Conservation (phyloP, 371 early-diverging fungal genomes). For the Apophysomyces variabilis region DNA sequence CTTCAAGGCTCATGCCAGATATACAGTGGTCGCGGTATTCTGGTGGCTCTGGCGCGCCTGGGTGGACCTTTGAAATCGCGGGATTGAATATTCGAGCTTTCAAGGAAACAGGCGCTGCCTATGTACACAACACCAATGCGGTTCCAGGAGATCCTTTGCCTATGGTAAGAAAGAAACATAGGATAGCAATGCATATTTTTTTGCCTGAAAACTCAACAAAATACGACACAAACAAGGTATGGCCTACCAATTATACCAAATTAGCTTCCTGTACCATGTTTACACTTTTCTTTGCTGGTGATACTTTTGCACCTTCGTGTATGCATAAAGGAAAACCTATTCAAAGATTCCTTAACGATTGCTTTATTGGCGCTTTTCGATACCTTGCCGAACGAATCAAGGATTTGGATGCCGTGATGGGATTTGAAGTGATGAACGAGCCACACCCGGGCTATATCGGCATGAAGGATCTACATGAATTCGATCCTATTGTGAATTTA, state of each 20-base stretch:
- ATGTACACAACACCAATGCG: slow-evolving; percentile 74
- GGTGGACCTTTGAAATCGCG: slow-evolving; percentile 73
- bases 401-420: slow-evolving; percentile 68
- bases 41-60: slow-evolving; percentile 75
- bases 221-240: slow-evolving; percentile 41
- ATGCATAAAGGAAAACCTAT: slow-evolving; percentile 54
- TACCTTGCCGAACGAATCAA: slow-evolving; percentile 63
- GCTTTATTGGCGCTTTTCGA: slow-evolving; percentile 58
- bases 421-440: slow-evolving; percentile 85
- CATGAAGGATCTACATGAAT: slow-evolving; percentile 54
- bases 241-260: slow-evolving; percentile 86
- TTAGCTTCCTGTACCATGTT: slow-evolving; percentile 86
- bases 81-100: slow-evolving; percentile 75
- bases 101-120: slow-evolving; percentile 76
- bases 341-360: slow-evolving; percentile 59
- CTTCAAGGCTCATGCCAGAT: not conserved
- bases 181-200: not conserved
- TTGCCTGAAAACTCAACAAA: not conserved
- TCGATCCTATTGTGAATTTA: slow-evolving; percentile 69
- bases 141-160: slow-evolving; percentile 66
- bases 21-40: slow-evolving; percentile 71
- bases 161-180: slow-evolving; percentile 55
- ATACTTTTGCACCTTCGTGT: slow-evolving; percentile 71
- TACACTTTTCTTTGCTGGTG: slow-evolving; percentile 83
- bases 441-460: slow-evolving; percentile 85